A percentile compares a stretch with the other conserved stretches of the same genome.
Evolutionary conservation across 805 yeast species (phyloP).

Genomic region (Schwanniomyces vanrijiae): DNA sequence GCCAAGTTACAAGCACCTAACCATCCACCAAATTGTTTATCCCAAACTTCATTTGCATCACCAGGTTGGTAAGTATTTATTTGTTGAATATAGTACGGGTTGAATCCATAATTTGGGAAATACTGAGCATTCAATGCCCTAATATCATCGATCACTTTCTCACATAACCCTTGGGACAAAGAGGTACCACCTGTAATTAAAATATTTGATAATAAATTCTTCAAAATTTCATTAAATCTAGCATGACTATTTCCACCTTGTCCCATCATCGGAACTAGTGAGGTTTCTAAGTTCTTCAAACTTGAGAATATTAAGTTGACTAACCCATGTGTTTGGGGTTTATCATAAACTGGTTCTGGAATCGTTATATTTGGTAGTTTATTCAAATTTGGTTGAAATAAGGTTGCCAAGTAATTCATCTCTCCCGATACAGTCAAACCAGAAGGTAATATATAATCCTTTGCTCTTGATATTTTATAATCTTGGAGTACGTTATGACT

Average conservation of each 20-base stretch:
- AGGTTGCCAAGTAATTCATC: slow-evolving; percentile 51
- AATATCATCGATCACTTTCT: slow-evolving; percentile 56
- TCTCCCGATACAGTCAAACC: slow-evolving; percentile 16
- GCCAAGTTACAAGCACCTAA: slow-evolving; percentile 72
- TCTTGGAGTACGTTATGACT: slow-evolving; percentile 34
- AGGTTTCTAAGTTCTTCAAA: slow-evolving; percentile 35
- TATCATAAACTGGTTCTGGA: slow-evolving; percentile 39
- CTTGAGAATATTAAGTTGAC: slow-evolving; percentile 36
- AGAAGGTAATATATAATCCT: slow-evolving; percentile 21
- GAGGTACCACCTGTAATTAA: slow-evolving; percentile 65
- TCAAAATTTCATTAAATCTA: slow-evolving; percentile 40
- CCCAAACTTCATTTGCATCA: slow-evolving; percentile 40
- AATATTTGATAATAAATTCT: slow-evolving; percentile 39
- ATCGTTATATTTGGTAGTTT: slow-evolving; percentile 36
- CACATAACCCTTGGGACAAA: slow-evolving; percentile 54
- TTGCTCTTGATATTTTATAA: slow-evolving; percentile 27
- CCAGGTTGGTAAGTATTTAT: slow-evolving; percentile 24
- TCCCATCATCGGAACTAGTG: slow-evolving; percentile 24
- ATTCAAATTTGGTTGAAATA: slow-evolving; percentile 64
- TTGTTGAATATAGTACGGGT: slow-evolving; percentile 21
- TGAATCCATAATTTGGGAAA: slow-evolving; percentile 48
- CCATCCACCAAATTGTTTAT: slow-evolving; percentile 64
- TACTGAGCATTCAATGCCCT: slow-evolving; percentile 40
- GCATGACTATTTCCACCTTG: slow-evolving; percentile 34
- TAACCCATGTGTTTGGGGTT: slow-evolving; percentile 51